A percentile compares a stretch with the other conserved stretches of the same genome.
Conservation (phyloP, 2,329 filamentous ascomycete genomes). For the Pseudocercospora fijiensis region DNA sequence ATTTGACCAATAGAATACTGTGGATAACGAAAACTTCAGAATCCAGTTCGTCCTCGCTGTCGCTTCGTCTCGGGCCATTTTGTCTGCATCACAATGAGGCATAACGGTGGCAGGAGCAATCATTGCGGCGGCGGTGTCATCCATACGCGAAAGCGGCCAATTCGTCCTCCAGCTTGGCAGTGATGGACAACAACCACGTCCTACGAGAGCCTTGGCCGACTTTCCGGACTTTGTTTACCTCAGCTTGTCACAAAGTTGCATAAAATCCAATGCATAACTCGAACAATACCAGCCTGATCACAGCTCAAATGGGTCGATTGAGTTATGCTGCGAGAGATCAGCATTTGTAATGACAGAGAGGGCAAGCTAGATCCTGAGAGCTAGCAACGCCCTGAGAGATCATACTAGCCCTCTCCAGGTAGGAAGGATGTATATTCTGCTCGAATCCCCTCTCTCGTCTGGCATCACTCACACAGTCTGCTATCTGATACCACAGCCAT, state of each 20-base stretch:
- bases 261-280: not conserved
- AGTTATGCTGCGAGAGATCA: not conserved
- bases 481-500: not conserved
- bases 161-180: too few species aligned
- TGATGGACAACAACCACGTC: not conserved
- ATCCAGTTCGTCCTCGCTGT: too few species aligned
- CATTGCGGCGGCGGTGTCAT: too few species aligned
- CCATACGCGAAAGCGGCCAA: too few species aligned
- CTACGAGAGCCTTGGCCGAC: not conserved
- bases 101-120: too few species aligned
- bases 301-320: not conserved
- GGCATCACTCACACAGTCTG: not conserved
- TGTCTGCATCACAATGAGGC: too few species aligned
- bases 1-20: too few species aligned
- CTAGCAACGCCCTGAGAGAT: not conserved
- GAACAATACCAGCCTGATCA: not conserved
- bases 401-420: too few species aligned
- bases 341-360: not conserved
- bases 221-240: not conserved
- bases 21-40: too few species aligned
- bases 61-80: too few species aligned
- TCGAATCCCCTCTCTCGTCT: not conserved
- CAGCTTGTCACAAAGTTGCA: not conserved
- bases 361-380: not conserved
- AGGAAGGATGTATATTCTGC: not conserved